Conservation (phyloP, 768 basidiomycete genomes). For the Fistulinella prunicolor region DNA sequence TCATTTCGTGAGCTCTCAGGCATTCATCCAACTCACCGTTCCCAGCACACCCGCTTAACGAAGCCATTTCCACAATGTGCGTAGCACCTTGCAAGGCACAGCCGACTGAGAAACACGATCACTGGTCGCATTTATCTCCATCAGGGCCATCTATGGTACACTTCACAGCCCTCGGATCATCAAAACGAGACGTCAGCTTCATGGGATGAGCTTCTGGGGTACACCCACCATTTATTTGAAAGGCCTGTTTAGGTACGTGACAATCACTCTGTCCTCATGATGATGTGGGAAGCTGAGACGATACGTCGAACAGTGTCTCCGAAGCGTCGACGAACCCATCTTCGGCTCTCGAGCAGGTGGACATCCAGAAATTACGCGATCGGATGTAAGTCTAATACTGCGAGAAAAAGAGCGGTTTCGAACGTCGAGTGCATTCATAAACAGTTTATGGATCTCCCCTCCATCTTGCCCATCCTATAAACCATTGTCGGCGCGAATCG, state of each 20-base stretch:
- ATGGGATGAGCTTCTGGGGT: conserved; percentile 45
- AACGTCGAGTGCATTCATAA: conserved; percentile 97
- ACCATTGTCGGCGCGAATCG: conserved; percentile 45
- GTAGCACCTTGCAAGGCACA: conserved; percentile 29
- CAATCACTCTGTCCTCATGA: not conserved
- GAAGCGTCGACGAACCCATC: conserved; percentile 93
- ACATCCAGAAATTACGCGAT: conserved; percentile 84
- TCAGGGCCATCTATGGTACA: conserved; percentile 76
- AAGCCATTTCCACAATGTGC: no score
- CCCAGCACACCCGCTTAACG: conserved; percentile 19
- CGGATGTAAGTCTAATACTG: conserved; percentile 95
- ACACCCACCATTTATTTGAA: conserved; percentile 85
- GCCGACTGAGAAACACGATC: conserved; percentile 32
- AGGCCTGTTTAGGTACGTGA: conserved; percentile 83
- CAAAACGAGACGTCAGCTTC: conserved; percentile 40
- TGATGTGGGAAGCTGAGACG: conserved; percentile 2
- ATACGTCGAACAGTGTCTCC: conserved; percentile 60
- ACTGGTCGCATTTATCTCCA: conserved; percentile 27
- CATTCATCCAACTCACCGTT: conserved; percentile 48
- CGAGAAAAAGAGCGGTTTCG: conserved; percentile 85
- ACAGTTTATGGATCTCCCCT: conserved; percentile 88
- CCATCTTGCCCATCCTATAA: conserved; percentile 47
- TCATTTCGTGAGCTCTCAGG: conserved; percentile 89
- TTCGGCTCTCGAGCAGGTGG: conserved; percentile 70
- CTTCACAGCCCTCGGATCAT: conserved; percentile 75